Evolutionary conservation across 2,329 filamentous ascomycete species (phyloP), one percentile per base, ranked within the genome.

Genomic region (Pestalotiopsis sp.): DNA sequence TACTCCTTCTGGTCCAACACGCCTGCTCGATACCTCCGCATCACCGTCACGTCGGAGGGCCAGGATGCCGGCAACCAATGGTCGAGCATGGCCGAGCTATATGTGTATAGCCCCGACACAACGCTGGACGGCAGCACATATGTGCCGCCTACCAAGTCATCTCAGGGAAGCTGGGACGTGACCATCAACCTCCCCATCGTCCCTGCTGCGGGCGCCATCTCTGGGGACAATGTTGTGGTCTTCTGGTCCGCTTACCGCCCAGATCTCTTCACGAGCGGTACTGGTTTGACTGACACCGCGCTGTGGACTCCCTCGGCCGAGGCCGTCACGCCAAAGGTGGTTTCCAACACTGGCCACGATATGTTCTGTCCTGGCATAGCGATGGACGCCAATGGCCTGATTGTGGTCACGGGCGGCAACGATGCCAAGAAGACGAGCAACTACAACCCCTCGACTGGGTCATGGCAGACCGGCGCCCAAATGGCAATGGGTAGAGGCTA

Each of bases 341-440:
- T 82, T 7, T 75, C 78, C 58, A 74, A 85, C 68, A 87, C 84
- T 0, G 72, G 80, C 3, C 84, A 87, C 71, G 85, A 87, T 72
- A 88, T 87, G 86, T 88, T 87, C 71, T 88, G 87, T 72, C 86
- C 87, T 0, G 87, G 86, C 2, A 86, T 88, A 64, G 84, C 81
- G 7, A 76, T 84, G 13, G 83, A 85, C 67, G 81, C 80, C 17
- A 76, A 82, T 7, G 87, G 86, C 0, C 78, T 81, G 9, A 80
- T 88, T 7, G 73, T 89, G 2, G 82, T 90, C 6, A 86, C 84
- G 0, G 88, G 88, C 5, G 88, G 88, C 1, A 82, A 83, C 27
- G 80, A 83, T 67, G 83, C 83, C 6, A 74, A 78, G 5, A 82
- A 81, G 57, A 86, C 84, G 1, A 87, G 83, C 66, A 79, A 87